Base-by-base conservation (phyloP, 2,329 filamentous ascomycete species). In the Diaporthe eres region DNA sequence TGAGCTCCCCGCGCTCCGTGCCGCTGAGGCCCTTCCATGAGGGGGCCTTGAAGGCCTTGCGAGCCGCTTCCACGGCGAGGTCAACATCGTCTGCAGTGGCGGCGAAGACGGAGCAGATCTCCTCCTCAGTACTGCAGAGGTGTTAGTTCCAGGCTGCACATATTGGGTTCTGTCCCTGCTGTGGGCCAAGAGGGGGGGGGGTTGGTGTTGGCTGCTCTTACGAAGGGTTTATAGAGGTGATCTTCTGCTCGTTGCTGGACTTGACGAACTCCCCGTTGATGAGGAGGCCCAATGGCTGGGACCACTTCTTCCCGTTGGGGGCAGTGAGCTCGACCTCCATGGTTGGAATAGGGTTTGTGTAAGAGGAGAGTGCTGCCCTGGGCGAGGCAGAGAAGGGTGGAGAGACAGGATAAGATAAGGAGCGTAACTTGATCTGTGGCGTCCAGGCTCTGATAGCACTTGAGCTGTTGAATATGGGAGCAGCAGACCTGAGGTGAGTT, bases 241-340 rank as follows among this genome's bases (percentile, higher is more conserved):
- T 88, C 79, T 89, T 94, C 81, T 92, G 88, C 60, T 90, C 92
- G 19, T 89, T 89, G 82, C 89, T 91, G 74, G 92, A 91, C 80
- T 91, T 88, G 72, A 95, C 92, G 82, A 94, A 96, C 82, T 95
- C 93, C 78, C 95, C 95, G 86, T 94, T 94, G 86, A 96, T 95
- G 84, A 95, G 96, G 12, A 96, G 88, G n/a, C 94, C 94, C 60
- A 90, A 87, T 2, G 94, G 94, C 85, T 95, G 93, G 17, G 85
- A 87, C 85, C 94, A 96, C 80, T 90, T 92, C 83, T 86, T 88
- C 80, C 94, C 94, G 84, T 96, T 96, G 6, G 94, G 94, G 68
- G 94, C 93, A 12, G 89, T 93, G 75, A 96, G 88, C 80, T 94
- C 88, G 72, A 92, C 85, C 65, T 85, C 81, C 80, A 84, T 82